phyloP scores from a whole-genome alignment of 1,284 basidiomycete genomes.

The Irpex sp. region DNA sequence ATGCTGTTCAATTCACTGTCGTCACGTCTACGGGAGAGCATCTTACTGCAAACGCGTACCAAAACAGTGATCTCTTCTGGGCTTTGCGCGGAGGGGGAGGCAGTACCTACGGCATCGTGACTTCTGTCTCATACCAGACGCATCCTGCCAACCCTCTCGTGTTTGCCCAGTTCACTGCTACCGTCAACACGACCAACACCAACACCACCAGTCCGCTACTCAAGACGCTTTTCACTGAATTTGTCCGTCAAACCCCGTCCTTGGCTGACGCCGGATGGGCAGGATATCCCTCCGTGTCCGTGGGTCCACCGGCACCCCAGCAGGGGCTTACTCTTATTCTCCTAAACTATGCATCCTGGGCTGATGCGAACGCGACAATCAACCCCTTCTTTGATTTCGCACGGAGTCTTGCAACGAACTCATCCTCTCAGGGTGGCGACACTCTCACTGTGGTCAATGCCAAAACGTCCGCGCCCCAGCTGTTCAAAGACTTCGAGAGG shows the following conservation, averaged over 20 bases:
- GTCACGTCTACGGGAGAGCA: slow-evolving; percentile 34
- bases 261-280: slow-evolving; percentile 22
- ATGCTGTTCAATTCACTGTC: slow-evolving; percentile 36
- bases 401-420: slow-evolving; percentile 18
- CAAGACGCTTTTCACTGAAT: slow-evolving; percentile 15
- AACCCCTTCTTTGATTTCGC: slow-evolving; percentile 28
- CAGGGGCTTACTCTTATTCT: slow-evolving; percentile 7
- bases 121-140: slow-evolving; percentile 30
- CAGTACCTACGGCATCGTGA: slow-evolving; percentile 35
- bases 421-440: slow-evolving; percentile 7
- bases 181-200: slow-evolving; percentile 11
- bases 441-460: slow-evolving; percentile 17
- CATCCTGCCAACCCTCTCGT: slow-evolving; percentile 30
- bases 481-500: slow-evolving; percentile 27
- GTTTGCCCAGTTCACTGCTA: slow-evolving; percentile 21
- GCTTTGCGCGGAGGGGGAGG: slow-evolving; percentile 49
- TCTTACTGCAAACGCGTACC: slow-evolving; percentile 31
- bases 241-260: slow-evolving; percentile 21
- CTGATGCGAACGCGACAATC: slow-evolving; percentile 29
- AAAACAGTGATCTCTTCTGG: slow-evolving; percentile 45
- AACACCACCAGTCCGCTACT: slow-evolving; percentile 8
- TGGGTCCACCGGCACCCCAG: slow-evolving; percentile 8
- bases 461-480: slow-evolving; percentile 16
- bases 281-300: slow-evolving; percentile 13
- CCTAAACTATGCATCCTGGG: slow-evolving; percentile 30